Evolutionary conservation across 352 stramenopile genomes (phyloP).

Genomic region (Globisporangium perplexum): DNA sequence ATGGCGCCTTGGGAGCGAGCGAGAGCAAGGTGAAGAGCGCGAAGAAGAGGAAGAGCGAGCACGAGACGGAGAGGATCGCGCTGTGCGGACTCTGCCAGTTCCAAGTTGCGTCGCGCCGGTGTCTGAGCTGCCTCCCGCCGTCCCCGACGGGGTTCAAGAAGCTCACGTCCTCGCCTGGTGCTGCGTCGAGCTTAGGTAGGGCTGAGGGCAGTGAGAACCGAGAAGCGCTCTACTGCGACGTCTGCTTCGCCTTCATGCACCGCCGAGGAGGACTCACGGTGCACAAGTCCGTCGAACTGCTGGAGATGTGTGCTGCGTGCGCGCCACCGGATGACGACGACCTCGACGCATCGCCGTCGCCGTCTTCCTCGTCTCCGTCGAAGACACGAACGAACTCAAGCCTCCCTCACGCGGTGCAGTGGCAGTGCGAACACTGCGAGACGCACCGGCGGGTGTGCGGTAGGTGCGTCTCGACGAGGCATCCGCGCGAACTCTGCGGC

Average conservation of each 20-base stretch:
- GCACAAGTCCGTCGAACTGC: conserved; percentile 29
- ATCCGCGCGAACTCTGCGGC: conserved; percentile 44
- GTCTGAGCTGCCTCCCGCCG: conserved; percentile 21
- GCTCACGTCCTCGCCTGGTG: conserved; percentile 5
- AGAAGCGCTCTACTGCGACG: conserved; percentile 52
- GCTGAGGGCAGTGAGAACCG: neutral
- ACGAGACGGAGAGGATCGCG: conserved; percentile 34
- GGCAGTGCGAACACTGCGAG: conserved; percentile 29
- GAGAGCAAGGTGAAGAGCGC: neutral
- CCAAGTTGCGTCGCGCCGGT: conserved; percentile 51
- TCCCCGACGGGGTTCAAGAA: conserved; percentile 5
- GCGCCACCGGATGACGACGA: conserved; percentile 14
- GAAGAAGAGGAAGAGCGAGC: conserved; percentile 5
- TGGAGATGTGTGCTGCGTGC: conserved; percentile 45
- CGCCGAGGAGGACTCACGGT: conserved; percentile 32
- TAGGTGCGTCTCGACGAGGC: conserved; percentile 26
- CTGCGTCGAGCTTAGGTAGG: neutral
- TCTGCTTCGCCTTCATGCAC: conserved; percentile 58
- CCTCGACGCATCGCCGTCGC: neutral
- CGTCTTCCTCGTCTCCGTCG: neutral
- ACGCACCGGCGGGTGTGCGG: conserved; percentile 32
- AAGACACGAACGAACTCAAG: neutral
- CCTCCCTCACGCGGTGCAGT: conserved; percentile 33
- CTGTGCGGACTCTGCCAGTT: conserved; percentile 61
- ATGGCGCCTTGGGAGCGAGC: neutral